phyloP scores from a whole-genome alignment of 495 filamentous ascomycete genomes.

The Saxophila tyrrhenica region DNA sequence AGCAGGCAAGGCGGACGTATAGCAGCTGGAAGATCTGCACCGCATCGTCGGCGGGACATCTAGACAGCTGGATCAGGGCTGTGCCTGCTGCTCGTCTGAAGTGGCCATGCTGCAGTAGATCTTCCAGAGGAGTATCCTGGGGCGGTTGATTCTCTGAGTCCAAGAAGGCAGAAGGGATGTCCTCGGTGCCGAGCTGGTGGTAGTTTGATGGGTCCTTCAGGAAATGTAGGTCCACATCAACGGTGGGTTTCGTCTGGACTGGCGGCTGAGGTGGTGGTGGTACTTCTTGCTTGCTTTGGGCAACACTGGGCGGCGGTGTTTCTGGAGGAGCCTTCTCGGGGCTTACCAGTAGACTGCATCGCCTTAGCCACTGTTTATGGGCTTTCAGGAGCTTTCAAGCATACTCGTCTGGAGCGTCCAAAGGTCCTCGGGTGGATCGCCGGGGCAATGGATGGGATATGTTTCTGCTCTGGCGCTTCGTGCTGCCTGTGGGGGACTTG shows the following conservation, averaged over 20 bases:
- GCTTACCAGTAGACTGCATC: constrained; percentile 8
- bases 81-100: constrained; percentile 65
- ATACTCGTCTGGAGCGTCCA: constrained; percentile 27
- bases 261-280: not conserved
- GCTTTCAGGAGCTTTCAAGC: not conserved
- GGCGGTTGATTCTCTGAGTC: constrained; percentile 31
- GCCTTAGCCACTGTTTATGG: constrained; percentile 3
- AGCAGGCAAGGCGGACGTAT: constrained; percentile 71
- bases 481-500: constrained; percentile 9
- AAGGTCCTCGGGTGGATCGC: constrained; percentile 25
- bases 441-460: constrained; percentile 19
- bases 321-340: constrained; percentile 3
- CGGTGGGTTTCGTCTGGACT: constrained; percentile 5
- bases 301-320: constrained; percentile 12
- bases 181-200: constrained; percentile 58
- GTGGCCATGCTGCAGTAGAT: constrained; percentile 47
- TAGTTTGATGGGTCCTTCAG: constrained; percentile 69
- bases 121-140: constrained; percentile 38
- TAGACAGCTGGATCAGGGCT: constrained; percentile 50
- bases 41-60: constrained; percentile 37
- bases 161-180: constrained; percentile 50
- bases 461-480: constrained; percentile 11
- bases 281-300: constrained; percentile 1
- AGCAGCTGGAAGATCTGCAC: constrained; percentile 61
- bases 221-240: constrained; percentile 62